Evolutionary conservation across 495 filamentous ascomycete genomes (phyloP).

Genomic region (Xylona heveae): DNA sequence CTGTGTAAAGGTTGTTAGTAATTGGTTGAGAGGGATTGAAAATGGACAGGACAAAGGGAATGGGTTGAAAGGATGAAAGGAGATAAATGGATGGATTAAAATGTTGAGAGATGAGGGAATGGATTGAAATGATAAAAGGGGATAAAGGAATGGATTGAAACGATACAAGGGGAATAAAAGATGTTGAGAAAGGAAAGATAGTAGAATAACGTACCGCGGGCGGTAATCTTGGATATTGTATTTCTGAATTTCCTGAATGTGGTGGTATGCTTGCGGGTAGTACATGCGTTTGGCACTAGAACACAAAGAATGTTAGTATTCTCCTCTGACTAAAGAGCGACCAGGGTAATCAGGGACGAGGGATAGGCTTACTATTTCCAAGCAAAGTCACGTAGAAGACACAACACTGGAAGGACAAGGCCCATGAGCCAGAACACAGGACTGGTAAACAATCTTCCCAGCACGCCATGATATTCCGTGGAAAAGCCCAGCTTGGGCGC

Average conservation of each 20-base stretch:
- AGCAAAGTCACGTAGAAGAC: constrained; percentile 74
- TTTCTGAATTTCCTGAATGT: constrained; percentile 99
- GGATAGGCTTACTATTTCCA: constrained; percentile 32
- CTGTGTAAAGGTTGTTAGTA: constrained; percentile 18
- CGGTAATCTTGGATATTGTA: constrained; percentile 99
- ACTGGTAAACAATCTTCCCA: constrained; percentile 57
- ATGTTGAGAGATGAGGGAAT: too few relatives aligned
- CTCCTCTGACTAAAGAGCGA: neutral
- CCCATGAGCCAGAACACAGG: constrained; percentile 83
- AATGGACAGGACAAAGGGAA: neutral
- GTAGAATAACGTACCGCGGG: constrained; percentile 39
- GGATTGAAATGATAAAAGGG: too few relatives aligned
- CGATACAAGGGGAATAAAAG: too few relatives aligned
- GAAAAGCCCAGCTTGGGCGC: constrained; percentile 68
- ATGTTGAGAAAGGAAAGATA: neutral
- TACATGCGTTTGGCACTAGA: constrained; percentile 72
- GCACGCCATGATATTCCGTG: constrained; percentile 64
- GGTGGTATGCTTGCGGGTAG: constrained; percentile 85
- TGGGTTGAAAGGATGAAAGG: constrained; percentile 4
- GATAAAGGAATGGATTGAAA: neutral
- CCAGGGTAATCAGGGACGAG: neutral
- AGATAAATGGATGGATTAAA: constrained; percentile 3
- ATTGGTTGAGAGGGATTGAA: constrained; percentile 2
- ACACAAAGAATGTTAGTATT: neutral
- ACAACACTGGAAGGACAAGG: constrained; percentile 57